These are phyloP conservation scores for Rhynchosporium graminicola DNA, from an alignment of 2,329 filamentous ascomycete genomes.

Conservation along the genomic window DNA sequence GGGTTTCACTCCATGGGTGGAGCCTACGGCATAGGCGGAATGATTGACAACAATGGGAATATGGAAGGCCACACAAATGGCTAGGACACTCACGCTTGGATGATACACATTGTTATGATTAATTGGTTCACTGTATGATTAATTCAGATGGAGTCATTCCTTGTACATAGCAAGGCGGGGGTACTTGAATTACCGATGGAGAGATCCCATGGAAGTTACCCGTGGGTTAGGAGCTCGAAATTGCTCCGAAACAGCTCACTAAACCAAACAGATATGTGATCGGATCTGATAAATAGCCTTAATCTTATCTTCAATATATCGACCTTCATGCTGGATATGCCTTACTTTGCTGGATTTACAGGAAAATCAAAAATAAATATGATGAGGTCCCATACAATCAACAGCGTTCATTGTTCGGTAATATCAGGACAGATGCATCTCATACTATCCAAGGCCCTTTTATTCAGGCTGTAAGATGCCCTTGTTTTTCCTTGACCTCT, in stretches of 20 bases:
- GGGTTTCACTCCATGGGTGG: constrained; percentile 32
- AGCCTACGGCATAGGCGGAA: constrained; percentile 31
- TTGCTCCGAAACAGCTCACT: neutral
- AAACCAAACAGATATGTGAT: neutral
- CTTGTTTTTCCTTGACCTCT: constrained; percentile 49
- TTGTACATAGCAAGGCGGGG: neutral
- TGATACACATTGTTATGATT: constrained; percentile 4
- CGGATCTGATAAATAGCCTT: too few relatives aligned
- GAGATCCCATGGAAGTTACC: neutral
- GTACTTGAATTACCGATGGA: neutral
- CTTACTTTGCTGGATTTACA: too few relatives aligned
- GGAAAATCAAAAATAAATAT: too few relatives aligned
- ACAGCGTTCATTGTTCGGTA: too few relatives aligned
- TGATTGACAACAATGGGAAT: constrained; percentile 37
- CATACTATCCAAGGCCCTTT: neutral
- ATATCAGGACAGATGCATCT: too few relatives aligned
- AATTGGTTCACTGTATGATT: neutral
- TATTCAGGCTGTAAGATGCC: constrained; percentile 14
- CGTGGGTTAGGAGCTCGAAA: neutral
- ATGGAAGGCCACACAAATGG: constrained; percentile 41
- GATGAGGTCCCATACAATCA: too few relatives aligned
- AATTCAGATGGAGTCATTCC: neutral
- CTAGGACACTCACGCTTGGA: neutral
- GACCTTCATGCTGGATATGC: too few relatives aligned
- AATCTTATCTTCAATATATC: too few relatives aligned